Evolutionary conservation across 768 basidiomycete species (phyloP).

Genomic region (Leccinum fibrillosum): DNA sequence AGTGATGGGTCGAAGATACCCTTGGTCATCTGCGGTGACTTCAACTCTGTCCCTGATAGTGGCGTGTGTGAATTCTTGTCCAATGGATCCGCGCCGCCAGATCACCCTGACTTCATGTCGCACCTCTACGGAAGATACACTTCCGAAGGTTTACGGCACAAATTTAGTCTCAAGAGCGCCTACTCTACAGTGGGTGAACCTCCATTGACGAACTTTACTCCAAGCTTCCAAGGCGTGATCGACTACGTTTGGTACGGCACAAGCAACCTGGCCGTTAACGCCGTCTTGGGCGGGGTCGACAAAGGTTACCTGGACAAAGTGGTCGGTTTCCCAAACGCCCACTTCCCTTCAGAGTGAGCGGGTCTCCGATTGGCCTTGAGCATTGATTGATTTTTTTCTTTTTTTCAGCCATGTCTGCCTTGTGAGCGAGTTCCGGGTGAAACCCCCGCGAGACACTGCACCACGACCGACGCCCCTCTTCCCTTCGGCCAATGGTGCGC

Average conservation of each 20-base stretch:
- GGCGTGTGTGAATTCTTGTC: conserved; percentile 92
- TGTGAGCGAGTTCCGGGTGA: conserved; percentile 74
- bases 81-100: conserved; percentile 60
- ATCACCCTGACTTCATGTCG: conserved; percentile 90
- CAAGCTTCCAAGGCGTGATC: conserved; percentile 80
- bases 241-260: conserved; percentile 95
- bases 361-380: conserved; percentile 3
- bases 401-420: conserved; percentile 66
- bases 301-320: conserved; percentile 78
- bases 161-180: conserved; percentile 78
- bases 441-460: conserved; percentile 55
- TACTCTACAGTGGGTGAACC: conserved; percentile 63
- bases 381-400: conserved; percentile 7
- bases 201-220: conserved; percentile 85
- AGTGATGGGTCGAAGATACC: conserved; percentile 88
- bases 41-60: conserved; percentile 83
- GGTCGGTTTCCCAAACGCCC: conserved; percentile 95
- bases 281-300: conserved; percentile 88
- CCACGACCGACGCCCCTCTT: conserved; percentile 39
- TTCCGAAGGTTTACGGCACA: conserved; percentile 80
- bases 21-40: conserved; percentile 89
- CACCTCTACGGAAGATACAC: conserved; percentile 93
- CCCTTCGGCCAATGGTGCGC: conserved; percentile 36
- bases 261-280: conserved; percentile 68
- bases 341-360: conserved; percentile 95